phyloP scores from a whole-genome alignment of 805 yeast species.

The Wilhelminamyces savonicus region DNA sequence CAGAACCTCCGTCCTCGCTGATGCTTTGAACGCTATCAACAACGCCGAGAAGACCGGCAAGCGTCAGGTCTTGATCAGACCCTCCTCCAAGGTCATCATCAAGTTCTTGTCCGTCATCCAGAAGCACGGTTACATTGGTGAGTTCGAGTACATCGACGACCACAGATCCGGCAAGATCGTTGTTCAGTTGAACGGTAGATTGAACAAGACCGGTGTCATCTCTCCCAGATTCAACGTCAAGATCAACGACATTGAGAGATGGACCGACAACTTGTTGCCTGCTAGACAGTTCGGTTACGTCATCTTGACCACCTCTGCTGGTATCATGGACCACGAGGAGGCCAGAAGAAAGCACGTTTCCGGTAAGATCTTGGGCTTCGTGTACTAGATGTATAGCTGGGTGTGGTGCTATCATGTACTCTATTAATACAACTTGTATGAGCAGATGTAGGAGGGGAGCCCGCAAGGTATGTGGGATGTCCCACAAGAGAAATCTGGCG shows the following conservation, averaged over 20 bases:
- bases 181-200: constrained; percentile 94
- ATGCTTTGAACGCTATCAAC: constrained; percentile 96
- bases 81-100: constrained; percentile 97
- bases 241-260: constrained; percentile 92
- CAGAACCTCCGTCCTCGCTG: constrained; percentile 97
- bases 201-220: constrained; percentile 98
- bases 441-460: too few relatives aligned
- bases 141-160: constrained; percentile 96
- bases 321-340: constrained; percentile 99
- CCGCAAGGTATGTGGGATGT: too few relatives aligned
- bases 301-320: constrained; percentile 97
- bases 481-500: too few relatives aligned
- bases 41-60: constrained; percentile 99
- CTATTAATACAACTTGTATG: too few relatives aligned
- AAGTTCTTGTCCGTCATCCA: constrained; percentile 96
- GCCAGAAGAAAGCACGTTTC: constrained; percentile 99
- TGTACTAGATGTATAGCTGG: constrained; percentile 49
- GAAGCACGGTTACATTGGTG: constrained; percentile 98
- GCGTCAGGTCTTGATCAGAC: constrained; percentile 97
- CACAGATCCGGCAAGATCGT: constrained; percentile 99
- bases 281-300: constrained; percentile 99
- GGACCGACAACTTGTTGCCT: constrained; percentile 98
- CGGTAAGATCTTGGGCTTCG: constrained; percentile 98
- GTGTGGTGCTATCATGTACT: constrained; percentile 1
- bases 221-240: constrained; percentile 98